These are phyloP conservation scores for Fusarium luffae DNA, from an alignment of 2,329 filamentous ascomycete genomes.

Conservation along the genomic window DNA sequence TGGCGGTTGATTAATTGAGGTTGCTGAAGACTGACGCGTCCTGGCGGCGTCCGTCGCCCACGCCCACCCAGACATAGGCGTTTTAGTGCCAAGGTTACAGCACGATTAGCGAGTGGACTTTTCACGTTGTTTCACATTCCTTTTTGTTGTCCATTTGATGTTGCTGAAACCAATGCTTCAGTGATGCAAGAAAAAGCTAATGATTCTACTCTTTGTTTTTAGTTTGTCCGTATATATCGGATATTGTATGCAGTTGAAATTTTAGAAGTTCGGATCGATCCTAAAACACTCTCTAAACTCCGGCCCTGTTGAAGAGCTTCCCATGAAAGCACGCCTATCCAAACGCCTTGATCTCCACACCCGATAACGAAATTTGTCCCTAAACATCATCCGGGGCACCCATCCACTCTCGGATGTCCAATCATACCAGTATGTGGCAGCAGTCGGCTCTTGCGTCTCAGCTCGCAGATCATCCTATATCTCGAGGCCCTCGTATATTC, in stretches of 20 bases:
- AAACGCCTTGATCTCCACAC: not conserved
- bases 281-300: too few relatives aligned
- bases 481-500: not conserved
- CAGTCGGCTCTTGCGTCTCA: not conserved
- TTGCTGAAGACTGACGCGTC: not conserved
- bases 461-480: not conserved
- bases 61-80: rapidly evolving
- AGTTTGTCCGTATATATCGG: not conserved
- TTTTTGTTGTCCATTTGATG: not conserved
- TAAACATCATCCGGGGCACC: not conserved
- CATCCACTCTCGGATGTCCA: too few relatives aligned
- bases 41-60: not conserved
- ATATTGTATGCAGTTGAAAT: too few relatives aligned
- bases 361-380: too few relatives aligned
- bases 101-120: not conserved
- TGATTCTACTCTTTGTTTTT: not conserved
- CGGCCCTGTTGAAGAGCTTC: not conserved
- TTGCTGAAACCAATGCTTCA: not conserved
- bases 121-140: not conserved
- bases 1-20: not conserved
- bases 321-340: not conserved
- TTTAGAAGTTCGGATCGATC: too few relatives aligned
- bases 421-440: too few relatives aligned
- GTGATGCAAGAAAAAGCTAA: not conserved
- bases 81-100: not conserved